A percentile compares a stretch with the other conserved stretches of the same genome.
These are phyloP conservation scores for Eimeria sp. DNA, from an alignment of 169 alveolate species.

Conservation along the genomic window DNA sequence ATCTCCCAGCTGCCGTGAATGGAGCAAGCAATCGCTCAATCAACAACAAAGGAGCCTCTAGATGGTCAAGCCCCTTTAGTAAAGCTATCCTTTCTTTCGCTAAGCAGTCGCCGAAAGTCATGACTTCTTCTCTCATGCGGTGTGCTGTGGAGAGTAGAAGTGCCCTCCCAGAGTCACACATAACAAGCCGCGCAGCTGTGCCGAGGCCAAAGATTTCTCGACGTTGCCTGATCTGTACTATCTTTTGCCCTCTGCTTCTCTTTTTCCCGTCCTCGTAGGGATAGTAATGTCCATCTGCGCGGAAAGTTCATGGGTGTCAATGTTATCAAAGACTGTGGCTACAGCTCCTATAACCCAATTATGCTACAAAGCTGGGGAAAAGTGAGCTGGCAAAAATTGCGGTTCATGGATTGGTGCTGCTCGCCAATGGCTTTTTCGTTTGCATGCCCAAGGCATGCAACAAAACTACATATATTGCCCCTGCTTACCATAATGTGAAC, in stretches of 20 bases:
- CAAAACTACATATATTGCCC: not conserved
- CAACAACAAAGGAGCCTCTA: conserved; percentile 65
- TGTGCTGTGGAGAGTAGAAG: conserved; percentile 67
- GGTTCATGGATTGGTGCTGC: not conserved
- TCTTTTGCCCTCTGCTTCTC: conserved; percentile 57
- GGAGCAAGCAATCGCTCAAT: conserved; percentile 72
- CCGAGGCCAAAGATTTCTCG: conserved; percentile 63
- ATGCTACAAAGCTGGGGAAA: not conserved
- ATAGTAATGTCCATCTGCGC: conserved; percentile 64
- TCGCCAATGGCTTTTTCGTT: not conserved
- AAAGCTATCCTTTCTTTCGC: conserved; percentile 74
- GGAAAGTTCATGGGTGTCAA: not conserved
- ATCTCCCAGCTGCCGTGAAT: conserved; percentile 17
- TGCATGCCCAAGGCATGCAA: not conserved
- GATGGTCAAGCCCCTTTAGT: conserved; percentile 61
- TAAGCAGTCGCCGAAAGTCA: conserved; percentile 63
- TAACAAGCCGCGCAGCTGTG: conserved; percentile 64
- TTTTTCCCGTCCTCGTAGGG: conserved; percentile 74
- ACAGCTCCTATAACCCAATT: not conserved
- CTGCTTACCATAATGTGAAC: conserved; percentile 49
- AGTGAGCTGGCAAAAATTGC: not conserved
- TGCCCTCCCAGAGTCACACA: conserved; percentile 65
- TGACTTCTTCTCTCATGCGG: conserved; percentile 73
- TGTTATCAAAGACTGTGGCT: not conserved
- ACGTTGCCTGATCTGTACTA: conserved; percentile 54